phyloP scores from a whole-genome alignment of 371 early-diverging fungal genomes.

The Lichtheimia hyalospora region DNA sequence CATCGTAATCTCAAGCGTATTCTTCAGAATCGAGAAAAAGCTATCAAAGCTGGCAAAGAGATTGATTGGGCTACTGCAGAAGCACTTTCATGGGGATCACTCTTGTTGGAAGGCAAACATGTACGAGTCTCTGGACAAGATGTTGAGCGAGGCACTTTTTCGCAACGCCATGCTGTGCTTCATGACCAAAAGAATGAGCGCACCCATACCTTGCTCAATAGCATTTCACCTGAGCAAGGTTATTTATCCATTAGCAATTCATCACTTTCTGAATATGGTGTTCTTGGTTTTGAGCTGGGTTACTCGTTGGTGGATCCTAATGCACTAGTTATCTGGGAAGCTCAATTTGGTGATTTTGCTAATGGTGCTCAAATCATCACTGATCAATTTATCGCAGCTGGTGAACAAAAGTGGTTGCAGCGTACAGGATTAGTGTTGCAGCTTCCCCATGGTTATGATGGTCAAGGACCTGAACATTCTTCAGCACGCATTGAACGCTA shows the following conservation, averaged over 20 bases:
- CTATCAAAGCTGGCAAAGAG: slow-evolving; percentile 70
- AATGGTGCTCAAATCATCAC: slow-evolving; percentile 97
- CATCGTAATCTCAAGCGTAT: slow-evolving; percentile 89
- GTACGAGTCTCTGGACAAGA: slow-evolving; percentile 95
- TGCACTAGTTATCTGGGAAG: slow-evolving; percentile 95
- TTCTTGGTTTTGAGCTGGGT: slow-evolving; percentile 95
- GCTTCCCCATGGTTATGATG: slow-evolving; percentile 97
- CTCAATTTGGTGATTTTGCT: slow-evolving; percentile 97
- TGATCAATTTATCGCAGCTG: slow-evolving; percentile 94
- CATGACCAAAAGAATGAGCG: slow-evolving; percentile 86
- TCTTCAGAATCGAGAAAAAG: slow-evolving; percentile 80
- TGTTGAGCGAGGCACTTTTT: slow-evolving; percentile 98
- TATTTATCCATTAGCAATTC: slow-evolving; percentile 91
- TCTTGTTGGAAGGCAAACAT: slow-evolving; percentile 88
- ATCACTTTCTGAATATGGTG: slow-evolving; percentile 94
- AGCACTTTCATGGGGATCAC: slow-evolving; percentile 89
- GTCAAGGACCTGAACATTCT: slow-evolving; percentile 97
- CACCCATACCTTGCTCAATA: slow-evolving; percentile 78
- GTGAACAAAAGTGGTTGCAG: slow-evolving; percentile 97
- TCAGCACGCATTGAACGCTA: slow-evolving; percentile 94
- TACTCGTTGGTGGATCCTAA: slow-evolving; percentile 94
- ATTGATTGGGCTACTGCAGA: slow-evolving; percentile 98
- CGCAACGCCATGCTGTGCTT: slow-evolving; percentile 94
- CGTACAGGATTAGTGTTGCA: slow-evolving; percentile 90
- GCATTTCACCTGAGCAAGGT: slow-evolving; percentile 82